Percentiles rank a stretch among this genome's conserved stretches.
phyloP scores from a whole-genome alignment of 108 stramenopile species.

The Cyclotella sp. region DNA sequence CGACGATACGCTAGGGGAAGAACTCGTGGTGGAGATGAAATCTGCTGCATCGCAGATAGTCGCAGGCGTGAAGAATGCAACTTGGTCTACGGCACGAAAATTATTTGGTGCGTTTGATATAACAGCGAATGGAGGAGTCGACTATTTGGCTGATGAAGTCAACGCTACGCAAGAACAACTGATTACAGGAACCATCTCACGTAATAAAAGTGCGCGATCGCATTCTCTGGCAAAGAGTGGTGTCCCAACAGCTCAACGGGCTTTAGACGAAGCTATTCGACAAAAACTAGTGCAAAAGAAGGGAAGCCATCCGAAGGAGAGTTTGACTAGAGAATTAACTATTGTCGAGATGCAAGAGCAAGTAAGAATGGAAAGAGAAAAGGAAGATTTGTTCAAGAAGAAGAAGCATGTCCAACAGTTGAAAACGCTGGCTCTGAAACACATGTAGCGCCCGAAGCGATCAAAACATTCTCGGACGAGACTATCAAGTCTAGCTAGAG shows the following conservation, averaged over 20 bases:
- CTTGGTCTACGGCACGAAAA: background rate
- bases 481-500: too few species aligned
- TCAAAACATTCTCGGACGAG: background rate
- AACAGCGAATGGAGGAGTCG: slow-evolving; percentile 7
- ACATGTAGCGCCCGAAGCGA: background rate
- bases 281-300: background rate
- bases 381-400: slow-evolving; percentile 5
- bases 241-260: slow-evolving; percentile 1
- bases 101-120: slow-evolving; percentile 8
- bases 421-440: slow-evolving; percentile 1
- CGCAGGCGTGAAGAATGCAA: background rate
- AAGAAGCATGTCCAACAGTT: background rate
- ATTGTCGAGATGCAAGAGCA: slow-evolving; percentile 7
- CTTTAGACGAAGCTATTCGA: background rate
- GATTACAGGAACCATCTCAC: background rate
- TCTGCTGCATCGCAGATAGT: background rate
- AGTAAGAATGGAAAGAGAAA: background rate
- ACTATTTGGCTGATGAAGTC: background rate
- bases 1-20: background rate
- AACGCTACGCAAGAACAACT: slow-evolving; percentile 2
- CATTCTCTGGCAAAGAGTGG: background rate
- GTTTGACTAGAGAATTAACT: background rate
- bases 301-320: background rate
- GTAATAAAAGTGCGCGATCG: background rate
- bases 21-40: slow-evolving; percentile 1